A percentile compares a stretch with the other conserved stretches of the same genome.
phyloP scores from a whole-genome alignment of 1,139 yeast genomes.

The Saccharomyces hybrid region DNA sequence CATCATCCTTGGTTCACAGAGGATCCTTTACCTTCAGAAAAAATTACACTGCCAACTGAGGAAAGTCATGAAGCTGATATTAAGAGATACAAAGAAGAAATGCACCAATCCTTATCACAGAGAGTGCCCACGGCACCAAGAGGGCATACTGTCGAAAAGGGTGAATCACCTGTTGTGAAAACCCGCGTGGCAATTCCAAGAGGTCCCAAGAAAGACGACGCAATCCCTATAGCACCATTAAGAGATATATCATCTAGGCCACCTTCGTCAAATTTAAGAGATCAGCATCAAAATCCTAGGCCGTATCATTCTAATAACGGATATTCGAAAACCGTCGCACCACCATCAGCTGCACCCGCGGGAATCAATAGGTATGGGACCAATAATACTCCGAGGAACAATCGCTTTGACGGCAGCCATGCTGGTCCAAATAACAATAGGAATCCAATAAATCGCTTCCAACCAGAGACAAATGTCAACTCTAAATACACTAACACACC shows the following conservation, averaged over 20 bases:
- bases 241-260: not conserved
- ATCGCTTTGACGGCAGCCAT: not conserved
- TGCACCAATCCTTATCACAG: constrained; percentile 29
- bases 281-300: not conserved
- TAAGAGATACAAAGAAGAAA: constrained; percentile 47
- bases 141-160: constrained; percentile 25
- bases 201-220: constrained; percentile 4
- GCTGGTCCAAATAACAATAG: not conserved
- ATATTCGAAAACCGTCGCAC: not conserved
- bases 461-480: not conserved
- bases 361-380: not conserved
- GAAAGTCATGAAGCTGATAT: constrained; percentile 87
- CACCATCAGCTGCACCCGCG: not conserved
- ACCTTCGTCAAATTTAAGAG: not conserved
- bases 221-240: not conserved
- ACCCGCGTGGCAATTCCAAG: constrained; percentile 3
- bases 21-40: constrained; percentile 55
- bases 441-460: not conserved
- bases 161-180: constrained; percentile 1
- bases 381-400: not conserved
- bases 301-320: not conserved
- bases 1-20: constrained; percentile 58
- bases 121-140: constrained; percentile 30
- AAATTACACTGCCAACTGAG: constrained; percentile 62
- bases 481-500: not conserved